These are phyloP conservation scores for Trichomonas gallinae DNA, from an alignment of 208 protist genomes.

Conservation along the genomic window DNA sequence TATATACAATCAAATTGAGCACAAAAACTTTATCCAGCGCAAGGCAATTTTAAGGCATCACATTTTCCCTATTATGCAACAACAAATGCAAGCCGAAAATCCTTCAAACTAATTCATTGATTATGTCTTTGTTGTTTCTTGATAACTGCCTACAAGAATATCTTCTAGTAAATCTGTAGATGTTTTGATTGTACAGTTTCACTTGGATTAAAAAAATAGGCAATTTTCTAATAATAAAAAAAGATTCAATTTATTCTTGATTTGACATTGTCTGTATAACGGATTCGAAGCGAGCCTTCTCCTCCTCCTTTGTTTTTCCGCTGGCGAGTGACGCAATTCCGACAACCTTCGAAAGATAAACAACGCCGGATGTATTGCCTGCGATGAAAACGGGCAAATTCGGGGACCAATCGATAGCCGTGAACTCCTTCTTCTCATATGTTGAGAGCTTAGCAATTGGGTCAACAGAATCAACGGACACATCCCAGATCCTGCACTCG, in stretches of 20 bases:
- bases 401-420: neutral
- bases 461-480: neutral
- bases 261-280: conserved; percentile 6
- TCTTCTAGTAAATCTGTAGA: no score
- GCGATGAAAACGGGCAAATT: neutral
- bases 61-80: no score
- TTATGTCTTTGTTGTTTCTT: no score
- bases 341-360: neutral
- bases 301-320: neutral
- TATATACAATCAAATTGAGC: no score
- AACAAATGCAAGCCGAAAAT: no score
- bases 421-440: conserved; percentile 16
- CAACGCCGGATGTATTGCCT: neutral
- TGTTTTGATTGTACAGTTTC: no score
- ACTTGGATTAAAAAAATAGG: no score
- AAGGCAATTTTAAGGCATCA: no score
- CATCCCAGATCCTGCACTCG: conserved; percentile 10
- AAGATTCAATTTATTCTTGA: neutral
- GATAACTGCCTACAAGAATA: no score
- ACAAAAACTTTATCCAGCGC: no score
- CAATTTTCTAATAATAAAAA: no score
- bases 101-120: no score
- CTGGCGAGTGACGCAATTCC: neutral
- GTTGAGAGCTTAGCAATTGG: neutral
- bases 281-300: neutral